Conservation (phyloP, 306 rosid species). For the Castanea mollissima region DNA sequence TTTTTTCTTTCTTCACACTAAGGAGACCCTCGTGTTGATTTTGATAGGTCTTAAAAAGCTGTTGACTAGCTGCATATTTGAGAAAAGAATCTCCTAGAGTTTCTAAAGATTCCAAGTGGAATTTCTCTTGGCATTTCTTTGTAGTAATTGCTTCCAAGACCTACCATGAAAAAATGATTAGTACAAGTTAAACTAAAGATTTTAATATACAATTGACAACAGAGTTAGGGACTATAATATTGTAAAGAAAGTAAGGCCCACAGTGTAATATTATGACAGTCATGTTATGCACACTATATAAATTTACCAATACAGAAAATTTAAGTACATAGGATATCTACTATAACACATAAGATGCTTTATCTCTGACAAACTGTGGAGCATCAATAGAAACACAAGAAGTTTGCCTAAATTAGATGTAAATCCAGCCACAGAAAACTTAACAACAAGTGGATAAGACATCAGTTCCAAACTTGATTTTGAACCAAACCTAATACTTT, state of each 20-base stretch:
- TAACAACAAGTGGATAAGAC: neutral
- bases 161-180: constrained; percentile 30
- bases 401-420: neutral
- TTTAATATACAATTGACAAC: constrained; percentile 3
- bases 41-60: constrained; percentile 53
- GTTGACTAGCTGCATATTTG: constrained; percentile 70
- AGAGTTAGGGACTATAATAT: neutral
- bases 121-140: constrained; percentile 65
- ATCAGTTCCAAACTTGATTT: neutral
- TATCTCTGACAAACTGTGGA: neutral
- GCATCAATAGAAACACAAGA: neutral
- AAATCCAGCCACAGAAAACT: neutral
- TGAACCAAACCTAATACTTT: neutral
- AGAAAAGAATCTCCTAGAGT: constrained; percentile 94
- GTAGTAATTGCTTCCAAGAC: constrained; percentile 88
- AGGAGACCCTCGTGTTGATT: constrained; percentile 78
- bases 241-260: neutral
- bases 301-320: neutral
- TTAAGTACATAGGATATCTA: neutral
- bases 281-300: neutral
- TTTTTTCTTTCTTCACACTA: constrained; percentile 54
- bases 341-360: neutral
- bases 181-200: constrained; percentile 1
- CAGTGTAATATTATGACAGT: neutral
- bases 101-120: constrained; percentile 81